Percentiles rank a stretch among this genome's conserved stretches.
Conservation (phyloP, 2,329 filamentous ascomycete species). For the Paecilomyces sp. region DNA sequence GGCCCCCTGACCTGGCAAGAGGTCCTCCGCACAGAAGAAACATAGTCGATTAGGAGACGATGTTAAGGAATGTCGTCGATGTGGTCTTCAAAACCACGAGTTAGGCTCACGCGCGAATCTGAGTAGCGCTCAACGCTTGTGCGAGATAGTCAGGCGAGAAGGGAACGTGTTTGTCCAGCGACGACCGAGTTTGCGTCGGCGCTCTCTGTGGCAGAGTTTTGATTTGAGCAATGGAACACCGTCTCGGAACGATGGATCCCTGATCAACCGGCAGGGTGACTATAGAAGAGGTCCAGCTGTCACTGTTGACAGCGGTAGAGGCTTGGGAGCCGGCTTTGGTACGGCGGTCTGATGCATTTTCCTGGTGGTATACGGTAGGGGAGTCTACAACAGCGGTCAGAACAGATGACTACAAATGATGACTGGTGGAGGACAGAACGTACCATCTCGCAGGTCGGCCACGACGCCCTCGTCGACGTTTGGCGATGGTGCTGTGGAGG, state of each 20-base stretch:
- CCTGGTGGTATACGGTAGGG: slow-evolving; percentile 13
- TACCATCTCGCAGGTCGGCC: slow-evolving; percentile 14
- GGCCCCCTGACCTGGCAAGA: background rate
- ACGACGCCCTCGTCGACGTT: slow-evolving; percentile 14
- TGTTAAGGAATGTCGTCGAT: background rate
- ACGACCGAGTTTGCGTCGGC: slow-evolving; percentile 21
- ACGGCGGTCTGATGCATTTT: slow-evolving; percentile 17
- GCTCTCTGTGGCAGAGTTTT: slow-evolving; percentile 26
- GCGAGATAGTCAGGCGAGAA: slow-evolving; percentile 29
- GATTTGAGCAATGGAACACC: slow-evolving; percentile 19
- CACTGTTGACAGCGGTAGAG: slow-evolving; percentile 27
- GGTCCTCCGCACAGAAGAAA: background rate
- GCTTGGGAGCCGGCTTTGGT: slow-evolving; percentile 24
- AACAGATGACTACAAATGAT: background rate
- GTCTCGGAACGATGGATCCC: slow-evolving; percentile 11
- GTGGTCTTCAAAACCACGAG: background rate
- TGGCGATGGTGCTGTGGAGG: slow-evolving; percentile 6
- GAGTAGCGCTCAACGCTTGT: slow-evolving; percentile 30
- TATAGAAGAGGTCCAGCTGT: slow-evolving; percentile 27
- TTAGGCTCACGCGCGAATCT: slow-evolving; percentile 20
- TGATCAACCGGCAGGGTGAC: slow-evolving; percentile 26
- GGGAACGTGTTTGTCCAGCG: slow-evolving; percentile 18
- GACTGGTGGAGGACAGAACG: background rate
- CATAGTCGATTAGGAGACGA: background rate
- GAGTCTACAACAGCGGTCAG: slow-evolving; percentile 8